Conservation (phyloP, 1,284 basidiomycete genomes). For the Mycena sp. region DNA sequence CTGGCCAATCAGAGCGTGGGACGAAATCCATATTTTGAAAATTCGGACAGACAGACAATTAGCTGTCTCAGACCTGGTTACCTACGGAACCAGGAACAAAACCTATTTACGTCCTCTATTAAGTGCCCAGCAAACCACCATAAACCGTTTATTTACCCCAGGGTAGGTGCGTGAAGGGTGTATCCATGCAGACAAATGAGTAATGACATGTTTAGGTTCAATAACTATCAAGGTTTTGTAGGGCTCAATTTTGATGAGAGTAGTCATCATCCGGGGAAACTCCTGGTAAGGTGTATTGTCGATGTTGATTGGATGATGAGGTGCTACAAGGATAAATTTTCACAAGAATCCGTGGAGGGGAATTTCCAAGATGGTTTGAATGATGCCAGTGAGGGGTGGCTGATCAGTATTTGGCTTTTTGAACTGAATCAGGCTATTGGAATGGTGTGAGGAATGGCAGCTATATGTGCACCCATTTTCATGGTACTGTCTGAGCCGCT, state of each 20-base stretch:
- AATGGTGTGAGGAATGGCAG: conserved; percentile 30
- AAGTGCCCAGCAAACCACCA: conserved; percentile 32
- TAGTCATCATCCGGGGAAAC: conserved; percentile 11
- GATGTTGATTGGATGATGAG: conserved; percentile 27
- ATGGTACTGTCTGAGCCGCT: conserved; percentile 20
- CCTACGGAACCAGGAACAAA: too few relatives aligned
- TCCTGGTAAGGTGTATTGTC: conserved; percentile 21
- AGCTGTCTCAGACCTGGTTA: too few relatives aligned
- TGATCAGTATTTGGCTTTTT: conserved; percentile 17
- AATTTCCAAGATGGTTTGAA: conserved; percentile 34
- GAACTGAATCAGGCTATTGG: conserved; percentile 37
- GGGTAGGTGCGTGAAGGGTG: conserved; percentile 36
- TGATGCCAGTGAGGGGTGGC: conserved; percentile 27
- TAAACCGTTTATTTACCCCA: conserved; percentile 21
- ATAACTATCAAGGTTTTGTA: conserved; percentile 28
- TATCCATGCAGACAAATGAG: conserved; percentile 34
- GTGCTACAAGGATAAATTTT: conserved; percentile 34
- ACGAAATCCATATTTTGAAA: too few relatives aligned
- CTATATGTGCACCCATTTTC: conserved; percentile 27
- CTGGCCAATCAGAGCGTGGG: too few relatives aligned
- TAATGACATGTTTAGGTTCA: conserved; percentile 34
- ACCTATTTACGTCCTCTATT: conserved; percentile 30
- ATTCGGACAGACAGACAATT: too few relatives aligned
- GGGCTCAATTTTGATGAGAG: conserved; percentile 30
- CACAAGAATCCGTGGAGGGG: conserved; percentile 27